These are phyloP conservation scores for Penicillium sp. DNA, from an alignment of 2,329 filamentous ascomycete genomes.

Conservation along the genomic window DNA sequence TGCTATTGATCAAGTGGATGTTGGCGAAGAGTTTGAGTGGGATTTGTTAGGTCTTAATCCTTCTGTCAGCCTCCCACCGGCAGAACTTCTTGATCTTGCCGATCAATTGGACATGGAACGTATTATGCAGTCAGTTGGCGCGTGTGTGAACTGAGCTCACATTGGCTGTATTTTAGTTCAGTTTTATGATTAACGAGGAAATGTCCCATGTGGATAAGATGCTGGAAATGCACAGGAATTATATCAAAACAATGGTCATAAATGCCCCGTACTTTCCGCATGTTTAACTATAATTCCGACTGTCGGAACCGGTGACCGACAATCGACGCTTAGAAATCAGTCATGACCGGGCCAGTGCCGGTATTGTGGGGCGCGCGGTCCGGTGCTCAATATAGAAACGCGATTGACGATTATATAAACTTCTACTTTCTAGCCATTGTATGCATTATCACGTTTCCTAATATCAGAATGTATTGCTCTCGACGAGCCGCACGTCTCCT, in stretches of 20 bases:
- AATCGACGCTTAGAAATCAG: not conserved
- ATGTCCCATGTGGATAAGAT: not conserved
- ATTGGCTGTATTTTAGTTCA: not conserved
- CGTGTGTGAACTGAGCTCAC: not conserved
- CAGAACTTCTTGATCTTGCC: conserved; percentile 25
- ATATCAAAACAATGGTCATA: not conserved
- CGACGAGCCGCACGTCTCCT: not conserved
- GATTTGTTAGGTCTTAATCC: conserved; percentile 24
- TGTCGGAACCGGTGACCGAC: not conserved
- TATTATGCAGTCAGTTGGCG: conserved; percentile 22
- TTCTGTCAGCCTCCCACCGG: conserved; percentile 24
- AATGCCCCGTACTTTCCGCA: too few relatives aligned
- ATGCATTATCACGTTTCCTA: not conserved
- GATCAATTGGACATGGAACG: conserved; percentile 26
- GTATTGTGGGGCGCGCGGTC: not conserved
- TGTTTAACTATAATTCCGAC: not conserved
- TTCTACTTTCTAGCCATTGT: not conserved
- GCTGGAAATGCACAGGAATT: not conserved
- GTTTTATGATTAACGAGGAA: not conserved
- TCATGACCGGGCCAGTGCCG: not conserved
- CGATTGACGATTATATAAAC: not conserved
- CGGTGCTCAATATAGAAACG: not conserved
- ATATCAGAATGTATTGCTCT: not conserved
- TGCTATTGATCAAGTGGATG: conserved; percentile 15
- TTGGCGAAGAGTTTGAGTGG: conserved; percentile 26